A percentile compares a stretch with the other conserved stretches of the same genome.
Evolutionary conservation across 2,329 filamentous ascomycete genomes (phyloP).

Genomic region (Fusarium foetens): DNA sequence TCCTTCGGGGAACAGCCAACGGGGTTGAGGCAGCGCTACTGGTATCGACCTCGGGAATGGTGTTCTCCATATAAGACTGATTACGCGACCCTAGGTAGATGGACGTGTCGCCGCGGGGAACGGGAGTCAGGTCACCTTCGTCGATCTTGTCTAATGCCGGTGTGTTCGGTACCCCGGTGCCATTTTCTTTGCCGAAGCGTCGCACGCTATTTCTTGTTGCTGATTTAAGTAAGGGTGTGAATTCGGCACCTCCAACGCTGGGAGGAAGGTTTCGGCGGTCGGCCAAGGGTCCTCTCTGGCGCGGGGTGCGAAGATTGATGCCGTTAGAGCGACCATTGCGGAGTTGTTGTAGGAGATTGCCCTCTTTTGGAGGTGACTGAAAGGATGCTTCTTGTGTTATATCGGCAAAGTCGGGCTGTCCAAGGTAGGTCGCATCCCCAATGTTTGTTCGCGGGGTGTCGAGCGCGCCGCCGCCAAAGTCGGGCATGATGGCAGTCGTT

Average conservation of each 20-base stretch:
- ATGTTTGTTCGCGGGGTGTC: slow-evolving; percentile 88
- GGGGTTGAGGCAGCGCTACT: slow-evolving; percentile 89
- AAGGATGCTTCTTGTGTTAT: slow-evolving; percentile 91
- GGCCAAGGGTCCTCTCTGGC: slow-evolving; percentile 73
- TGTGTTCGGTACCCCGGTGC: slow-evolving; percentile 69
- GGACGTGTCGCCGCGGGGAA: slow-evolving; percentile 79
- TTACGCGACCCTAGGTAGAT: slow-evolving; percentile 73
- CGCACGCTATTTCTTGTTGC: slow-evolving; percentile 77
- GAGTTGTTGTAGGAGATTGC: slow-evolving; percentile 78
- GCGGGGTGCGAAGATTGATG: slow-evolving; percentile 76
- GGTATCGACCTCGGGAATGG: slow-evolving; percentile 78
- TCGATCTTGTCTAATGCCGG: slow-evolving; percentile 74
- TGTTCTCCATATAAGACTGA: slow-evolving; percentile 73
- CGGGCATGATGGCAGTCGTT: slow-evolving; percentile 64
- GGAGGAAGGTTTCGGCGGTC: slow-evolving; percentile 77
- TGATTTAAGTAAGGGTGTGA: slow-evolving; percentile 91
- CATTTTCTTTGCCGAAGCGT: slow-evolving; percentile 71
- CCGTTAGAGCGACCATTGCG: slow-evolving; percentile 70
- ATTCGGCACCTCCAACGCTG: slow-evolving; percentile 77
- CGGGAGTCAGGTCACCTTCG: slow-evolving; percentile 77
- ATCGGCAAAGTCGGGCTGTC: slow-evolving; percentile 76
- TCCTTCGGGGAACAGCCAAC: slow-evolving; percentile 73
- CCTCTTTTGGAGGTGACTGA: slow-evolving; percentile 75
- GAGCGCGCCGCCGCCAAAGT: slow-evolving; percentile 70
- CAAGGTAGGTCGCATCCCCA: slow-evolving; percentile 85